phyloP scores from a whole-genome alignment of 2,329 filamentous ascomycete species.

The Colletotrichum graminicola region DNA sequence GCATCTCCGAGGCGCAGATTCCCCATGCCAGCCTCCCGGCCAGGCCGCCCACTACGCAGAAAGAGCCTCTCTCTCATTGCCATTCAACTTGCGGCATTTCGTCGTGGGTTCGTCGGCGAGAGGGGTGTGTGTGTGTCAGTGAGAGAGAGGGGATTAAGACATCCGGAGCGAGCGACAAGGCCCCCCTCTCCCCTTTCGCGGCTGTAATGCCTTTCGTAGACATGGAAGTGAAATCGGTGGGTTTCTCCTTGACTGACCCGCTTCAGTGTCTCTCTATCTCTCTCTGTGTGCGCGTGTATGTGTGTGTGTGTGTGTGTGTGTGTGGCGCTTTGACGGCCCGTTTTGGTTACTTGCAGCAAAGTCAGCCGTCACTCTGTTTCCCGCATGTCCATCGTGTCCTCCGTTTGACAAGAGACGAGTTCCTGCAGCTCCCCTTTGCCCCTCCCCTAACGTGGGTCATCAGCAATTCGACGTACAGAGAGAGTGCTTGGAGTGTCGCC shows the following conservation, averaged over 20 bases:
- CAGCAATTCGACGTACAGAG: conserved; percentile 27
- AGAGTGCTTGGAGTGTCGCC: conserved; percentile 13
- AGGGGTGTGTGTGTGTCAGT: background rate
- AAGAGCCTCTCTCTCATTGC: conserved; percentile 5
- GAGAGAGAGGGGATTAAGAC: background rate
- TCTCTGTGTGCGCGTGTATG: too few species aligned
- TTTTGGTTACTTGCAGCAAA: conserved; percentile 3
- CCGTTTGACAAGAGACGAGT: background rate
- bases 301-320: background rate
- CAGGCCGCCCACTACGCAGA: background rate
- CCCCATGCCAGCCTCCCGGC: background rate
- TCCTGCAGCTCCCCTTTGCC: background rate
- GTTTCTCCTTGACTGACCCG: conserved; percentile 1
- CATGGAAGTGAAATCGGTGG: background rate
- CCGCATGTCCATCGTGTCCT: background rate
- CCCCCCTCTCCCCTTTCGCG: conserved; percentile 11
- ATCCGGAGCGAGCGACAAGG: conserved; percentile 2
- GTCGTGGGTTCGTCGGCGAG: background rate
- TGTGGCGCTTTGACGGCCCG: conserved; percentile 9
- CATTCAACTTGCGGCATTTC: conserved; percentile 25
- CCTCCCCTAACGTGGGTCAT: conserved; percentile 7
- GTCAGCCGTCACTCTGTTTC: background rate
- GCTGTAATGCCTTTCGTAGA: conserved; percentile 5
- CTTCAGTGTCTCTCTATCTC: background rate
- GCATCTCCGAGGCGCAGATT: conserved; percentile 23